A percentile compares a stretch with the other conserved stretches of the same genome.
These are phyloP conservation scores for Hygrophila difformis DNA, from an alignment of 257 asterid genomes.

Conservation along the genomic window DNA sequence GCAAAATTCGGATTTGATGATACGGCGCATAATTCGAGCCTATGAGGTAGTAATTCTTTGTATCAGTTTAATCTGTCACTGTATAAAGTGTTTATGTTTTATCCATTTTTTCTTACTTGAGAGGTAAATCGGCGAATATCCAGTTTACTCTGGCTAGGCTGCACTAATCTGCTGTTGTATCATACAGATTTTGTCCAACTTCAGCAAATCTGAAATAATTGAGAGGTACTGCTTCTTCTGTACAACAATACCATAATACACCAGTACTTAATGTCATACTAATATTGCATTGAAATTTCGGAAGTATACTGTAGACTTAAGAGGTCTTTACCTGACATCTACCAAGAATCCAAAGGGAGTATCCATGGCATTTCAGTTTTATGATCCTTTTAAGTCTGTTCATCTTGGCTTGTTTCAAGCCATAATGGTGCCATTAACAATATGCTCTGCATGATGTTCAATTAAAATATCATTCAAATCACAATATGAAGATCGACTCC, in stretches of 20 bases:
- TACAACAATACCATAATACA: constrained; percentile 6
- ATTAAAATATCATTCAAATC: too few relatives aligned
- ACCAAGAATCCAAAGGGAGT: too few relatives aligned
- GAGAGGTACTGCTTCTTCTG: constrained; percentile 42
- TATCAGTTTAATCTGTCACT: neutral
- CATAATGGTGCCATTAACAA: too few relatives aligned
- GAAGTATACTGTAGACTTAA: too few relatives aligned
- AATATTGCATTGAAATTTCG: neutral
- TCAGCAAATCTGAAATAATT: constrained; percentile 63
- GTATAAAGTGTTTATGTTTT: neutral
- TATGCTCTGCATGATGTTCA: too few relatives aligned
- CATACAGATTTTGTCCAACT: constrained; percentile 58
- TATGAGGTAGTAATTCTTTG: constrained; percentile 44
- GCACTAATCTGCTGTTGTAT: constrained; percentile 17
- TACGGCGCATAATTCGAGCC: constrained; percentile 80
- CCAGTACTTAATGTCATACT: neutral
- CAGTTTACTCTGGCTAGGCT: constrained; percentile 17
- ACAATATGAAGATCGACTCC: too few relatives aligned
- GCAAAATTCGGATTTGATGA: constrained; percentile 51
- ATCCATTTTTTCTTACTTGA: constrained; percentile 7
- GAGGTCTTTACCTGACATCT: constrained; percentile 1
- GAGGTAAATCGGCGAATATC: neutral
- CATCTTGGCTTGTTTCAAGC: too few relatives aligned
- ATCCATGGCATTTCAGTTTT: neutral
- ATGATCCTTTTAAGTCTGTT: constrained; percentile 1